Evolutionary conservation across 345 rosid genomes (phyloP).

Genomic region (Lepidium didymum): DNA sequence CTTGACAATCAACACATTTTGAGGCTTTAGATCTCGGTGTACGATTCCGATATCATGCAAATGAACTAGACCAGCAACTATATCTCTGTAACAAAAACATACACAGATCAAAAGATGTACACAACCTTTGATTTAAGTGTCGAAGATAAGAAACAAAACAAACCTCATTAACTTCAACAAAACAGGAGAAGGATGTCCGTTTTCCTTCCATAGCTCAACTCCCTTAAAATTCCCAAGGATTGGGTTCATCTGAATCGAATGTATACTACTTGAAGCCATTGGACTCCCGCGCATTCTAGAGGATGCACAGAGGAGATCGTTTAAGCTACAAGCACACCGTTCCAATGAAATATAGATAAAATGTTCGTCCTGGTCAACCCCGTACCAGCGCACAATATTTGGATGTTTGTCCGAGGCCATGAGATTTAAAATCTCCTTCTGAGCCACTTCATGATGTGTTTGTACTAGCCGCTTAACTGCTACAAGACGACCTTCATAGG

Average conservation of each 20-base stretch:
- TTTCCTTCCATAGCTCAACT: conserved; percentile 51
- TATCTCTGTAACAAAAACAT: conserved; percentile 41
- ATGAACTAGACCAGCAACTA: conserved; percentile 65
- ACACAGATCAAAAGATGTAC: conserved; percentile 2
- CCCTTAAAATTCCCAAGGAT: conserved; percentile 33
- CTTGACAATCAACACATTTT: conserved; percentile 64
- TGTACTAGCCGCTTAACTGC: conserved; percentile 67
- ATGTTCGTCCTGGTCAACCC: conserved; percentile 62
- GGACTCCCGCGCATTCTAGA: conserved; percentile 38
- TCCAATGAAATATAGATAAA: conserved; percentile 62
- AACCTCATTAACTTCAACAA: conserved; percentile 63
- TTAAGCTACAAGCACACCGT: conserved; percentile 62
- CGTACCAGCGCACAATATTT: conserved; percentile 69
- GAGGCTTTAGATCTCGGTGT: conserved; percentile 79
- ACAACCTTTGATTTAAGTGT: background rate
- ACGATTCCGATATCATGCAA: conserved; percentile 70
- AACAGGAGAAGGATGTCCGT: conserved; percentile 51
- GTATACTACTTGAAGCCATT: conserved; percentile 23
- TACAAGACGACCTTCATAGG: conserved; percentile 52
- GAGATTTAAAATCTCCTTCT: conserved; percentile 62
- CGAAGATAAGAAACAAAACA: background rate
- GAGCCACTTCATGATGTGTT: conserved; percentile 62
- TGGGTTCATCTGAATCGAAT: conserved; percentile 22
- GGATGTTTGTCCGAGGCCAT: conserved; percentile 66
- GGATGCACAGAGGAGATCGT: conserved; percentile 42